Percentiles rank a stretch among this genome's conserved stretches.
phyloP scores from a whole-genome alignment of 1,284 basidiomycete species.

The Paramarasmius palmivorus region DNA sequence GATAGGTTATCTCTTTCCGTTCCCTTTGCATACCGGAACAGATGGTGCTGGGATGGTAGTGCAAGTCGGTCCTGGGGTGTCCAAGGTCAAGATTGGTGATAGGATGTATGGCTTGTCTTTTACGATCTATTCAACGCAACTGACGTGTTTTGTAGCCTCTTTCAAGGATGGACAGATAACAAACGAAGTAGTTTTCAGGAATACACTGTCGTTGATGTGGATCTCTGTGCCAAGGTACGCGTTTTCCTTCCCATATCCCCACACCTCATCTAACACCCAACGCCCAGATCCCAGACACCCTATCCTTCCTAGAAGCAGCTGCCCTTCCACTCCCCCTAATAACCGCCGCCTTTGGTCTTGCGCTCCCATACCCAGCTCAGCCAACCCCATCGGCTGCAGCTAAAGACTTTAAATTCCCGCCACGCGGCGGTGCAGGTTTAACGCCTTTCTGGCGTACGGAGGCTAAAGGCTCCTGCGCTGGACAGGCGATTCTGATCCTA shows the following conservation, averaged over 20 bases:
- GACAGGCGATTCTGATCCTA: conserved; percentile 23
- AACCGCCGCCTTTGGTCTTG: neutral
- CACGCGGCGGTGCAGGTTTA: conserved; percentile 31
- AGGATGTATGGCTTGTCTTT: conserved; percentile 46
- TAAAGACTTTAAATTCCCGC: conserved; percentile 25
- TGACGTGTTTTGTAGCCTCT: conserved; percentile 32
- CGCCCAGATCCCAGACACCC: neutral
- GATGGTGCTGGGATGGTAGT: conserved; percentile 61
- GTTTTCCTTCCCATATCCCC: too few species aligned
- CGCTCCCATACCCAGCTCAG: neutral
- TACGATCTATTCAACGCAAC: conserved; percentile 9
- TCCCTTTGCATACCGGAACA: conserved; percentile 32
- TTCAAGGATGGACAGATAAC: conserved; percentile 36
- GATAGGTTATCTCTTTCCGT: neutral
- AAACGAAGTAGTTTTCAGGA: conserved; percentile 49
- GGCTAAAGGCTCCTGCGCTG: conserved; percentile 28
- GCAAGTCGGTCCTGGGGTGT: conserved; percentile 51
- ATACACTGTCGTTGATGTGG: conserved; percentile 40
- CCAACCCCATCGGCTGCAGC: neutral
- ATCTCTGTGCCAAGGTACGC: conserved; percentile 43
- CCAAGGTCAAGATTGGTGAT: conserved; percentile 53
- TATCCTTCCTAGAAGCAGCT: conserved; percentile 28
- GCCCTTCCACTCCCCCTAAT: neutral
- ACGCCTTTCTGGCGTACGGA: conserved; percentile 27
- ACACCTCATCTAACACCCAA: too few species aligned